Percentiles rank a stretch among this genome's conserved stretches.
Conservation (phyloP, 2,329 filamentous ascomycete genomes). For the Colletotrichum orchidophilum region DNA sequence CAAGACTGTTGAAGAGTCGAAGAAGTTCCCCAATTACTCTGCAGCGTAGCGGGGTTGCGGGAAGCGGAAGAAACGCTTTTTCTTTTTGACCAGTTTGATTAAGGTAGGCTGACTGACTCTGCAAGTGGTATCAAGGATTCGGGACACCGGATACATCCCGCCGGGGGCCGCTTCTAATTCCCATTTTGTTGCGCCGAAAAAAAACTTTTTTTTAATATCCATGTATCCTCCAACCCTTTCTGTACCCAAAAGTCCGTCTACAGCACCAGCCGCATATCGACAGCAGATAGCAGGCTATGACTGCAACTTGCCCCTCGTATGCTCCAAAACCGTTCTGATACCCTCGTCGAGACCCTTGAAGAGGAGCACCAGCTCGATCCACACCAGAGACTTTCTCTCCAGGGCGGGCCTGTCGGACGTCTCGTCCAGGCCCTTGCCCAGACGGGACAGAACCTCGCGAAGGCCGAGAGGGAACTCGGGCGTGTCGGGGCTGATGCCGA, state of each 20-base stretch:
- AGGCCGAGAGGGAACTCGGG: slow-evolving; percentile 79
- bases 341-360: slow-evolving; percentile 62
- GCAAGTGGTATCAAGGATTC: slow-evolving; percentile 31
- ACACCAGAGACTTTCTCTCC: slow-evolving; percentile 58
- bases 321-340: slow-evolving; percentile 64
- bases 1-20: slow-evolving; percentile 19
- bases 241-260: too few species aligned
- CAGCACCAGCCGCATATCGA: neutral
- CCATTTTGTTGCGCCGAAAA: slow-evolving; percentile 8
- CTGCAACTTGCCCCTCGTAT: slow-evolving; percentile 52
- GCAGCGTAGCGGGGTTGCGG: neutral
- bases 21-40: slow-evolving; percentile 28
- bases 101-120: slow-evolving; percentile 23
- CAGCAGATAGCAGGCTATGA: slow-evolving; percentile 18
- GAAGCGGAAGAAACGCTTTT: neutral
- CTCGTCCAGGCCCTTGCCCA: slow-evolving; percentile 62
- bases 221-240: too few species aligned
- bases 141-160: slow-evolving; percentile 16
- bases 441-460: slow-evolving; percentile 67
- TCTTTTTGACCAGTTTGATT: slow-evolving; percentile 7
- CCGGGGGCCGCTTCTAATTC: slow-evolving; percentile 21
- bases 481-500: slow-evolving; percentile 70
- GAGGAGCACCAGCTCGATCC: slow-evolving; percentile 64
- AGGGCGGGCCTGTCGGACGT: slow-evolving; percentile 58
- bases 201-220: neutral